Percentiles rank a stretch among this genome's conserved stretches.
Conservation (phyloP, 495 filamentous ascomycete species). For the Filosporella fistucella region DNA sequence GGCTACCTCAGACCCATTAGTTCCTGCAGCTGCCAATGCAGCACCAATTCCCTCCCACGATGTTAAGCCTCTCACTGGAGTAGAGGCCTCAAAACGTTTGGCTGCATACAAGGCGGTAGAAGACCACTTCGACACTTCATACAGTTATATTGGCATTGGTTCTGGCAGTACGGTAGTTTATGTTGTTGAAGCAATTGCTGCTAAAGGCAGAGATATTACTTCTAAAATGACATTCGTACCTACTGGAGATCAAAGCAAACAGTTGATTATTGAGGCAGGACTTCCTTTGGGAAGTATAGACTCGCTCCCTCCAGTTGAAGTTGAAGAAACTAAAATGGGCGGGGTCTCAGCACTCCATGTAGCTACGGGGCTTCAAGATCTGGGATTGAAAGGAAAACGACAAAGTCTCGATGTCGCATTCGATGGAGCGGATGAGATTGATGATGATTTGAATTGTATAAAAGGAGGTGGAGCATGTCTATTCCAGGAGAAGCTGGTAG, state of each 20-base stretch:
- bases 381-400: constrained; percentile 24
- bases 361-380: constrained; percentile 24
- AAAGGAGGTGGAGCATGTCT: constrained; percentile 96
- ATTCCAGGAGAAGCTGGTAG: constrained; percentile 97
- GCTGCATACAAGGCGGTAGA: constrained; percentile 81
- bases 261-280: constrained; percentile 73
- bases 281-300: constrained; percentile 76
- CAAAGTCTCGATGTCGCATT: constrained; percentile 74
- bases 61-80: constrained; percentile 22
- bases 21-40: constrained; percentile 9
- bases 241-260: constrained; percentile 84
- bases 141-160: constrained; percentile 84
- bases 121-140: constrained; percentile 72
- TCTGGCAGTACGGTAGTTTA: constrained; percentile 92
- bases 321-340: constrained; percentile 15
- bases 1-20: constrained; percentile 12
- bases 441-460: constrained; percentile 91
- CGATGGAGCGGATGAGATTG: constrained; percentile 96
- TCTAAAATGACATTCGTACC: constrained; percentile 76
- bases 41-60: neutral
- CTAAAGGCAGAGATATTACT: constrained; percentile 53
- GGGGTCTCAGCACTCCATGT: constrained; percentile 18
- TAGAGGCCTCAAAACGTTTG: constrained; percentile 81
- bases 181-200: constrained; percentile 90
- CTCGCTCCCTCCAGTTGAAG: constrained; percentile 50